A percentile compares a stretch with the other conserved stretches of the same genome.
These are phyloP conservation scores for Fraxinus pennsylvanica DNA, from an alignment of 257 asterid genomes.

Conservation along the genomic window DNA sequence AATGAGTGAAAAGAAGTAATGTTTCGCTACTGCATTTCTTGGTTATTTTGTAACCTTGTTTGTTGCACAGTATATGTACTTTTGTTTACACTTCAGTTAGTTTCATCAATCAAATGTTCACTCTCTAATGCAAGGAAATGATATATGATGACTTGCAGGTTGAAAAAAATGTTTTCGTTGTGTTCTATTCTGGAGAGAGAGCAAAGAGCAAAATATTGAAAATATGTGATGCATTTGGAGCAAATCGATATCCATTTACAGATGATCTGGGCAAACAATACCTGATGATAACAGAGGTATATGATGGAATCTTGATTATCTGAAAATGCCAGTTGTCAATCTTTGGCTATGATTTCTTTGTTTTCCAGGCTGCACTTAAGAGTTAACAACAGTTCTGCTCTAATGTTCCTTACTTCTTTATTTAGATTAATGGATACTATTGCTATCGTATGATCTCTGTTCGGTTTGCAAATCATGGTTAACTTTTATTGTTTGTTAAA, in stretches of 20 bases:
- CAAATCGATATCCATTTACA: constrained; percentile 60
- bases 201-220: constrained; percentile 58
- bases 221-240: constrained; percentile 71
- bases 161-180: constrained; percentile 58
- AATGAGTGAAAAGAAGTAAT: background rate
- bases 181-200: constrained; percentile 68
- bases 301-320: constrained; percentile 1
- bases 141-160: constrained; percentile 41
- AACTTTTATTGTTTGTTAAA: background rate
- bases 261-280: constrained; percentile 53
- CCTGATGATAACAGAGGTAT: constrained; percentile 56
- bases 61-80: background rate
- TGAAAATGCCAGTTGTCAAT: background rate
- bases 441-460: background rate
- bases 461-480: background rate
- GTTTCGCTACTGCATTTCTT: constrained; percentile 4
- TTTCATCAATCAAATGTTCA: constrained; percentile 10
- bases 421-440: constrained; percentile 1
- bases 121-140: constrained; percentile 8
- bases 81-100: background rate
- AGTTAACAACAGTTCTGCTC: background rate
- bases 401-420: background rate
- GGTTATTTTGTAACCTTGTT: background rate
- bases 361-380: background rate
- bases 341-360: background rate